Percentiles rank a stretch among this genome's conserved stretches.
These are phyloP conservation scores for Thuja plicata DNA, from an alignment of 83 land plant species.

Conservation along the genomic window DNA sequence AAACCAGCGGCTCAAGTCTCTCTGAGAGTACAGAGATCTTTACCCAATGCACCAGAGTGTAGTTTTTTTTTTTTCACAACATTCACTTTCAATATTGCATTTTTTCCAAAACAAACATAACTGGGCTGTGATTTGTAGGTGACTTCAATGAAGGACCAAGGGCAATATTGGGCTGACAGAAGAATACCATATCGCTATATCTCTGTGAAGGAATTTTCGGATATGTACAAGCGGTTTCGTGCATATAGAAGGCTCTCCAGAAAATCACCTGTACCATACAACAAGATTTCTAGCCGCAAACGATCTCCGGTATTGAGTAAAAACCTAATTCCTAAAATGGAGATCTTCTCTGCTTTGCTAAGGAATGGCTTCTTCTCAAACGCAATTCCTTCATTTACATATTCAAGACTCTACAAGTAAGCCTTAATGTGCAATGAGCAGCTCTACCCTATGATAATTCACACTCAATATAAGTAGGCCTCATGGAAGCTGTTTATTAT, in stretches of 20 bases:
- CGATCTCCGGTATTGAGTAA: conserved; percentile 41
- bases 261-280: conserved; percentile 22
- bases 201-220: conserved; percentile 31
- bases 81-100: not conserved
- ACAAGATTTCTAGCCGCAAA: conserved; percentile 28
- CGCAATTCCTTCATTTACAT: conserved; percentile 76
- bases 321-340: conserved; percentile 42
- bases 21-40: not conserved
- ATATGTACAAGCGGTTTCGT: conserved; percentile 22
- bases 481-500: not conserved
- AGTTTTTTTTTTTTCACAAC: too few species aligned
- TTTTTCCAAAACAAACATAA: not conserved
- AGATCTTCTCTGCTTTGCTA: conserved; percentile 70
- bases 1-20: not conserved
- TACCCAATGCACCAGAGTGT: too few species aligned
- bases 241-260: conserved; percentile 10
- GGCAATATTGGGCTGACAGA: conserved; percentile 45
- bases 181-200: conserved; percentile 31
- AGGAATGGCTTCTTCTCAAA: conserved; percentile 76
- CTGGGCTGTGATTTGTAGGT: conserved; percentile 24
- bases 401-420: conserved; percentile 62
- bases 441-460: not conserved
- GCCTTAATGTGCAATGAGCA: not conserved
- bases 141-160: conserved; percentile 53
- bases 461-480: not conserved